Conservation (phyloP, 1,284 basidiomycete species). For the Lentinula novae-zelandiae region DNA sequence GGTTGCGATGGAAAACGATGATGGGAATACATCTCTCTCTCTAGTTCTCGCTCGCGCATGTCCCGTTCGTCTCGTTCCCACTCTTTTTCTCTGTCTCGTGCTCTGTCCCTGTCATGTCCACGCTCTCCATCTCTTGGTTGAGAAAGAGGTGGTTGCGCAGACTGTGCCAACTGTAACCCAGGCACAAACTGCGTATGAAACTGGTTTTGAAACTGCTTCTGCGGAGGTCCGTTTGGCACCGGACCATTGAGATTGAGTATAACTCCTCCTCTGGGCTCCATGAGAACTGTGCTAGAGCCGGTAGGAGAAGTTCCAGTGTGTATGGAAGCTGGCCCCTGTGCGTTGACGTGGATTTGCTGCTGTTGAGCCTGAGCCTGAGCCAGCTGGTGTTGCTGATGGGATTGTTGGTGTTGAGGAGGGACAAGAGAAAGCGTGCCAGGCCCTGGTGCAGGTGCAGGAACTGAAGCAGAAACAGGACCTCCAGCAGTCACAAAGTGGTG, state of each 20-base stretch:
- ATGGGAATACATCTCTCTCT: background rate
- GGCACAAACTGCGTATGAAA: constrained; percentile 14
- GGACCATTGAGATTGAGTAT: background rate
- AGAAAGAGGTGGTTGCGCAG: background rate
- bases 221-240: background rate
- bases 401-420: constrained; percentile 11
- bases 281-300: background rate
- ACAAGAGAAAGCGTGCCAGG: constrained; percentile 8
- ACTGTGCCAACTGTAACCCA: constrained; percentile 1
- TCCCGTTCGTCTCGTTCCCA: constrained; percentile 16
- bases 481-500: background rate
- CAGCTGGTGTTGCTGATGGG: constrained; percentile 10
- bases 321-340: background rate
- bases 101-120: constrained; percentile 18
- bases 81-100: constrained; percentile 21
- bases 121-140: constrained; percentile 22
- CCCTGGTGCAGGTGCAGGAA: background rate
- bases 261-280: constrained; percentile 1
- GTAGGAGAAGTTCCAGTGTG: background rate
- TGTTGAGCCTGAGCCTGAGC: constrained; percentile 9
- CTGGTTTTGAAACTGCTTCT: constrained; percentile 14
- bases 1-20: background rate
- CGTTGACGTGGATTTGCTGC: constrained; percentile 8
- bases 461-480: background rate
- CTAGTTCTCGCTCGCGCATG: background rate